Evolutionary conservation across 148 eudicot genomes (phyloP), one percentile per base, ranked within the genome.

Genomic region (Polygonum maritimum): DNA sequence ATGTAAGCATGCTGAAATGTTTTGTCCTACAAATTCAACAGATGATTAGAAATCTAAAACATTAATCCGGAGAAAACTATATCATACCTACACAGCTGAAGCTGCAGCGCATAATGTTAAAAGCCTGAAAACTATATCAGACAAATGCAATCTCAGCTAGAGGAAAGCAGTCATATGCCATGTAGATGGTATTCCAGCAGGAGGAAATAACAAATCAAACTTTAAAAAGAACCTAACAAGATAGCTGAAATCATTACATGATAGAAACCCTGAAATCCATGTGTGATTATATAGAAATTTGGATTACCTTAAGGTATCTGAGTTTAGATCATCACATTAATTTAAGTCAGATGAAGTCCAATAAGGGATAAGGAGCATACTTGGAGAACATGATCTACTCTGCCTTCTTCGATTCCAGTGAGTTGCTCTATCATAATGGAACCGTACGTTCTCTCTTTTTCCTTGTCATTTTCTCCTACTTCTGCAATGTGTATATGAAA

Each of bases 1-100:
- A 95, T 82, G 78, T 95, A 95, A 22, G 89, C 82, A 89, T 92
- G 97, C 81, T 91, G 94, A 80, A 95, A 95, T 58, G 98, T 95
- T 86, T 95, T 90, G 81, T 92, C 94, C 97, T 94, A 84, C 89
- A 94, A 76, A 36, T 71, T 49, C 36, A 78, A 77, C 36, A 65
- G 40, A 65, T 12, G 40, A 65, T 16, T 16, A 65, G 11, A 60
- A 60, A 57, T 22, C 65, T 2, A 2, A 57, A 57, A 21, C 2
- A 57, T 57, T 57, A 57, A 12, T 14, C 22, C 16, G 4, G 21
- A 52, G 58, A 16, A 48, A 18, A 16, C 7, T 52, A 52, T 52
- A 7, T 16, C 21, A 54, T 18, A 54, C n/a, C 18, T 18, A 60
- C 35, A 22, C 12, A 8, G 3, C 12, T 26, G 16, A 60, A 60